Evolutionary conservation across 1,139 yeast genomes (phyloP), one percentile per base, ranked within the genome.

Genomic region (Torulaspora pretoriensis): DNA sequence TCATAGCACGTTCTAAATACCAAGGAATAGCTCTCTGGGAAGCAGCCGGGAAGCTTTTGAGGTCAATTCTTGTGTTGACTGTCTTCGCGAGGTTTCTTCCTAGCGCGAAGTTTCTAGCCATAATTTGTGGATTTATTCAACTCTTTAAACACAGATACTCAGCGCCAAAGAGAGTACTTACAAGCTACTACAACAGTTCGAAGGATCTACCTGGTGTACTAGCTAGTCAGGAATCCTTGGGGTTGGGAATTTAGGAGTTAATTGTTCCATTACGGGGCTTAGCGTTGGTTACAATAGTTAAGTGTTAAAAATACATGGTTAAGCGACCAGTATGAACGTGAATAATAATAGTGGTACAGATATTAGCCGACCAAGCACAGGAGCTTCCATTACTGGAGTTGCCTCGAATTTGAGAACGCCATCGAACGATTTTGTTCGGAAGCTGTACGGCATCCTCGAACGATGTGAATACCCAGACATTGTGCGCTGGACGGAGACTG

Each of bases 401-500:
- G 38, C 24, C 19, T 35, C 45, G 27, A 31, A 50, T 43, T 26
- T 57, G 48, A 41, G 52, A 59, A 12, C 52, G 9, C 54, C 63
- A 2, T 79, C 83, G 22, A 82, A 83, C 47, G 92, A 84, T 61
- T 84, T 83, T 56, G 92, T 83, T 35, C 80, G 83, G 56, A 84
- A 83, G 62, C 66, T 86, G 31, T 86, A 77, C 61, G 83, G 82
- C 50, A 90, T 92, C 92, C 73, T 92, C 33, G 95, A 87, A 60
- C 89, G 83, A 51, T 86, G 85, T 49, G 73, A 77, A 27, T 86
- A 85, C 63, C 74, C 77, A 40, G 75, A 77, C 48, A 78, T 87
- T 27, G 96, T 92, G 9, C 70, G 84, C 47, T 92, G 97, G 97
- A 81, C 95, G 1, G 76, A 75, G 26, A 63, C 64, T 17, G 97